Conservation (phyloP, 1,284 basidiomycete genomes). For the Polyporus tsugae region DNA sequence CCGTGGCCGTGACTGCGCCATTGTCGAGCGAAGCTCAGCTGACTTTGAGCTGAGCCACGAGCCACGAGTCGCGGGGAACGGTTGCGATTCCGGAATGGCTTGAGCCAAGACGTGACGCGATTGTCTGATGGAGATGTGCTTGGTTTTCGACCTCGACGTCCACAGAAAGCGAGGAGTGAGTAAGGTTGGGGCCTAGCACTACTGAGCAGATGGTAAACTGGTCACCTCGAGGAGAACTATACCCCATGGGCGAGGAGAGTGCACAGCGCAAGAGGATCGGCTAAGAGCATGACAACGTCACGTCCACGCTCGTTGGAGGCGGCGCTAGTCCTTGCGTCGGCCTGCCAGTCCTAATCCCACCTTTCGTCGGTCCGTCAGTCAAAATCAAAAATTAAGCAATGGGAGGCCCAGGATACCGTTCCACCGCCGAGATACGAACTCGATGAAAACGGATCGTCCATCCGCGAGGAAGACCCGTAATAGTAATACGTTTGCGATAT, state of each 20-base stretch:
- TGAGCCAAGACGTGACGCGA: background rate
- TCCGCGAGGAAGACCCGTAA: background rate
- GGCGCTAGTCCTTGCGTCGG: background rate
- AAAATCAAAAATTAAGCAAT: conserved; percentile 2
- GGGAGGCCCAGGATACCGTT: background rate
- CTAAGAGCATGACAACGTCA: background rate
- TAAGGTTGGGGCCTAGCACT: background rate
- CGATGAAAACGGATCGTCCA: conserved; percentile 1
- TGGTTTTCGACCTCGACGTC: background rate
- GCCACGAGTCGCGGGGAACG: background rate
- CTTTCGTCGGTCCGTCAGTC: background rate
- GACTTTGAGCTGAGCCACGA: background rate
- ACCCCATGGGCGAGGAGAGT: background rate
- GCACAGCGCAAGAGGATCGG: background rate
- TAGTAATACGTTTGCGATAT: background rate
- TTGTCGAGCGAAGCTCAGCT: background rate
- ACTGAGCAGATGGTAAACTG: background rate
- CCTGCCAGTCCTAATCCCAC: background rate
- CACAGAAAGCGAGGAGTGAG: conserved; percentile 1
- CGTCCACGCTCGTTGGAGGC: background rate
- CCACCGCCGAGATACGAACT: background rate
- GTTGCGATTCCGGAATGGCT: background rate
- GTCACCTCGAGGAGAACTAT: background rate
- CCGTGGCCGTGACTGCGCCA: background rate
- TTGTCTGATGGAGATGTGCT: background rate